Conservation (phyloP, 768 basidiomycete species). For the Amanita pallidorosea region DNA sequence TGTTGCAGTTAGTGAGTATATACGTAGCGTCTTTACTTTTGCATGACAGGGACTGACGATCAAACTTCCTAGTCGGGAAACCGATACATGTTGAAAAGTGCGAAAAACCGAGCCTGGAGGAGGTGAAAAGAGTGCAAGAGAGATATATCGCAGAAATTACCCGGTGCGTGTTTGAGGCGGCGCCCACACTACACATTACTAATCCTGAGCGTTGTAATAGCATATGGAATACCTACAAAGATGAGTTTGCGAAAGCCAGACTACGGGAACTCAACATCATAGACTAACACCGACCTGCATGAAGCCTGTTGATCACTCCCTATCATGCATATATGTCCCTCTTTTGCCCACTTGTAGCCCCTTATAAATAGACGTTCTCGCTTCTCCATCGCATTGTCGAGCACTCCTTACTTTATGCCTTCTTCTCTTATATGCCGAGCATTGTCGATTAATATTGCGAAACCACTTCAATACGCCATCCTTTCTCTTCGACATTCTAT, state of each 20-base stretch:
- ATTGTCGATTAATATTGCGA: background rate
- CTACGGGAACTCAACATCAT: constrained; percentile 71
- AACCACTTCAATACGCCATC: background rate
- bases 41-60: background rate
- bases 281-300: constrained; percentile 29
- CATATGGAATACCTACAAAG: constrained; percentile 96
- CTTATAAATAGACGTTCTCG: background rate
- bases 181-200: background rate
- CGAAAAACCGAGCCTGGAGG: constrained; percentile 75
- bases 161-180: constrained; percentile 38
- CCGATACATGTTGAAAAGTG: constrained; percentile 74
- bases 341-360: background rate
- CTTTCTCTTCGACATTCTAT: background rate
- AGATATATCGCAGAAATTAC: constrained; percentile 89
- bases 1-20: constrained; percentile 85
- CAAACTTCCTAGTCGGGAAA: constrained; percentile 58
- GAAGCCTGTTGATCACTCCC: background rate
- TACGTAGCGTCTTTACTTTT: background rate
- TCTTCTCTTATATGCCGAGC: background rate
- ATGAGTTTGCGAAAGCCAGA: constrained; percentile 80
- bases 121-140: constrained; percentile 68
- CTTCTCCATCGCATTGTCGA: background rate
- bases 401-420: background rate
- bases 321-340: background rate
- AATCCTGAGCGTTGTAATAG: constrained; percentile 27